These are phyloP conservation scores for Cladosporium sp. DNA, from an alignment of 2,329 filamentous ascomycete species.

Conservation along the genomic window DNA sequence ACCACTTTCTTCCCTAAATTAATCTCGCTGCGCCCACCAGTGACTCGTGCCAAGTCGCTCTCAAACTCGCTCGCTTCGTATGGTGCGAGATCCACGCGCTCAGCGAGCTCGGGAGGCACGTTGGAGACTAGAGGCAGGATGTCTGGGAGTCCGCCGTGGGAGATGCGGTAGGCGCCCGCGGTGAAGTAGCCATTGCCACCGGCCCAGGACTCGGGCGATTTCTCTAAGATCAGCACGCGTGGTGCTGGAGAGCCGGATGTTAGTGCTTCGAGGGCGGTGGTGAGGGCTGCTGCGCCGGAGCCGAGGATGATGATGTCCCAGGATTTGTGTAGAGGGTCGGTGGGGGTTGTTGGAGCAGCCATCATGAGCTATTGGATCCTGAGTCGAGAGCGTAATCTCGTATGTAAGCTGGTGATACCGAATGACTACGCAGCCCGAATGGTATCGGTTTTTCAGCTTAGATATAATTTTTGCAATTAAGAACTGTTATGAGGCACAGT, in stretches of 20 bases:
- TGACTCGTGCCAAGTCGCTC: constrained; percentile 59
- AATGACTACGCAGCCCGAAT: not conserved
- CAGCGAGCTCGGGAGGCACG: constrained; percentile 47
- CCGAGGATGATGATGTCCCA: constrained; percentile 58
- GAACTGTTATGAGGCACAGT: not conserved
- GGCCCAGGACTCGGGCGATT: constrained; percentile 58
- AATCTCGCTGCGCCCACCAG: constrained; percentile 54
- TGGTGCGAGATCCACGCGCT: constrained; percentile 58
- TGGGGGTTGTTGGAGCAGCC: not conserved
- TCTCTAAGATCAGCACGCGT: constrained; percentile 59
- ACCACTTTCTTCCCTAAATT: constrained; percentile 53
- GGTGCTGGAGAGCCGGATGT: constrained; percentile 19
- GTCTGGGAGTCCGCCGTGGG: constrained; percentile 56
- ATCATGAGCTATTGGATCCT: not conserved
- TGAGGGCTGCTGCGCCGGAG: constrained; percentile 65
- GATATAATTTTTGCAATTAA: not conserved
- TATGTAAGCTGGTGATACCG: not conserved
- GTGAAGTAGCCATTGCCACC: constrained; percentile 68
- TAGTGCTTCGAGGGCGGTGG: constrained; percentile 58
- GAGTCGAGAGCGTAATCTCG: no score
- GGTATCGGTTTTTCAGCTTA: not conserved
- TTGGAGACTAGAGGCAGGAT: constrained; percentile 64
- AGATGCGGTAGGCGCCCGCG: constrained; percentile 62
- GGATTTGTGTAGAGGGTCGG: constrained; percentile 9
- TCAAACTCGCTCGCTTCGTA: constrained; percentile 59